A percentile compares a stretch with the other conserved stretches of the same genome.
phyloP scores from a whole-genome alignment of 2,329 filamentous ascomycete genomes.

The Rosellinia necatrix region DNA sequence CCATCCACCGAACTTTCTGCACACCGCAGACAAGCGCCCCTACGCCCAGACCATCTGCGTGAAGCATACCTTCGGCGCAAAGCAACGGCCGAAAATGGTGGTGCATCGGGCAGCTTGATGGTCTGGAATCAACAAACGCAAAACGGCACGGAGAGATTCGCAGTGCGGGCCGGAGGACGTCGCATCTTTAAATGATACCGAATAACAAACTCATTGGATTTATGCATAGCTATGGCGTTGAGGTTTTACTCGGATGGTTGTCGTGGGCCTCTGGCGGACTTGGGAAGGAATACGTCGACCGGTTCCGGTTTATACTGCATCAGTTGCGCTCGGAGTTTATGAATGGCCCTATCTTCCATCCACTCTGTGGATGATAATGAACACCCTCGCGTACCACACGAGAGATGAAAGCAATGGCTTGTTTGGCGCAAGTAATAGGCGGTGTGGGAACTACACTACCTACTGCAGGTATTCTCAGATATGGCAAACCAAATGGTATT shows the following conservation, averaged over 20 bases:
- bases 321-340: constrained; percentile 6
- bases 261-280: background rate
- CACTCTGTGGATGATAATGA: background rate
- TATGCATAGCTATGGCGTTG: constrained; percentile 19
- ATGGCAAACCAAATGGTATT: no score
- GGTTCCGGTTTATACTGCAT: background rate
- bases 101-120: constrained; percentile 60
- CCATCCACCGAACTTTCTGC: constrained; percentile 42
- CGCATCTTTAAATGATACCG: constrained; percentile 60
- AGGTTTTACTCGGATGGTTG: background rate
- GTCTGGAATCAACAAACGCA: constrained; percentile 65
- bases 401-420: background rate
- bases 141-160: constrained; percentile 64
- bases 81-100: constrained; percentile 64
- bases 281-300: background rate
- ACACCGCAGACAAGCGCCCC: constrained; percentile 55
- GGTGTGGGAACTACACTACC: no score
- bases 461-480: no score
- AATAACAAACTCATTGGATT: constrained; percentile 26
- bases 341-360: background rate
- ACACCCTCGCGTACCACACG: background rate
- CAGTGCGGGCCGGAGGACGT: constrained; percentile 55
- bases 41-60: constrained; percentile 75
- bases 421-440: background rate
- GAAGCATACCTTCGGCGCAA: constrained; percentile 75